Base-by-base conservation (phyloP, 148 eudicot genomes). In the Heliosperma pusillum region DNA sequence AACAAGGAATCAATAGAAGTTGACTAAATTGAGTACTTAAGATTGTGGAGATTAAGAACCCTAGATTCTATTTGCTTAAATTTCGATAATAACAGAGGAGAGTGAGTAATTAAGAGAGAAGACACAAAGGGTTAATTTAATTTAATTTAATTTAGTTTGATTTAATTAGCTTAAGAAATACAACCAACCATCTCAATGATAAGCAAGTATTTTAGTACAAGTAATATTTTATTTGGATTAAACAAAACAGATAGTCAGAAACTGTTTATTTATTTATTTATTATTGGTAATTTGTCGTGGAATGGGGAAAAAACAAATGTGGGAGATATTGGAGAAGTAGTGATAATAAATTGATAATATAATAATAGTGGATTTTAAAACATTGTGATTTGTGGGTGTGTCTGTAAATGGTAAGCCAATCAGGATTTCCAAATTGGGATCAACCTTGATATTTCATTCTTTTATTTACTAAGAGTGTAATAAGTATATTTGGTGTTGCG, bases 351-450 rank as follows among this genome's bases (percentile, higher is more conserved):
- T 20, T 59, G 47, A 66, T 19, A 66, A 11, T 30, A 24, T 13
- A 36, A 7, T 1, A 67, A 50, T 67, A 36, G 15, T 40, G 16
- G 40, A n/a, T 33, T 19, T n/a, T 19, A 33, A 10, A 33, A 66
- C n/a, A 10, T 26, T 25, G 15, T 63, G n/a, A 61, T 7, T 22
- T 26, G 30, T 63, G n/a, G 27, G 67, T 0, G 9, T 64, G 68
- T 29, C 68, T 64, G 2, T 6, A 64, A 27, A 27, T 64, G 68
- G 68, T 30, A 64, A 64, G 42, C 68, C 68, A 64, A 64, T 64
- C 17, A 30, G 68, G 68, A 64, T 15, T 64, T 64, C 66, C 36
- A 62, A 25, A 22, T 62, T 62, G 19, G 66, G 27, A 62, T 62
- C 66, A 24, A 12, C 8, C n/a, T n/a, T n/a, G n/a, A n/a, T n/a